phyloP scores from a whole-genome alignment of 140 eudicot genomes.

The Oenanthe javanica region DNA sequence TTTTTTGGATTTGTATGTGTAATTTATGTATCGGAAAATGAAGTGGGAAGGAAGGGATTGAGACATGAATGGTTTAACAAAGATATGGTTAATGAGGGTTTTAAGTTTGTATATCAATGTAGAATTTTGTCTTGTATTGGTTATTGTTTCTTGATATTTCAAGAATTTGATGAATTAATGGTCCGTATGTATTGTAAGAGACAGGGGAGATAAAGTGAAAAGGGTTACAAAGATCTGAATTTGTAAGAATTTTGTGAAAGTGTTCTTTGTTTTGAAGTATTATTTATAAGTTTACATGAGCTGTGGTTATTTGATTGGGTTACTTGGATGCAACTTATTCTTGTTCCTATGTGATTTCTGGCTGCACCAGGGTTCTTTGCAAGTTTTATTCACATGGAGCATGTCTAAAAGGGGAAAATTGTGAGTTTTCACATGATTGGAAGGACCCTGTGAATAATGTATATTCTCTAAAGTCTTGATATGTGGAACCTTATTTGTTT shows the following conservation, averaged over 20 bases:
- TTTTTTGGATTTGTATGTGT: neutral
- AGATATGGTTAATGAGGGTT: neutral
- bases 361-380: constrained; percentile 66
- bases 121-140: neutral
- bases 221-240: neutral
- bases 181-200: neutral
- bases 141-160: neutral
- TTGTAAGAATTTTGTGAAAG: neutral
- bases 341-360: constrained; percentile 11
- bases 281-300: neutral
- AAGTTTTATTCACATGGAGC: constrained; percentile 90
- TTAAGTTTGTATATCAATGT: neutral
- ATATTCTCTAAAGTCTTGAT: constrained; percentile 12
- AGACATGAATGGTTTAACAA: neutral
- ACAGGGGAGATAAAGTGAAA: neutral
- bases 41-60: neutral
- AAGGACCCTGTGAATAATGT: constrained; percentile 82
- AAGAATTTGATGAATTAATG: neutral
- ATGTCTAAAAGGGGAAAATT: constrained; percentile 89
- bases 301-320: neutral
- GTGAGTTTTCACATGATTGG: constrained; percentile 91
- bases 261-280: neutral
- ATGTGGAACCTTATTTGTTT: neutral
- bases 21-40: neutral
- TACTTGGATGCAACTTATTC: neutral